Evolutionary conservation across 768 basidiomycete genomes (phyloP), one percentile per base, ranked within the genome.

Genomic region (Tylopilus sp.): DNA sequence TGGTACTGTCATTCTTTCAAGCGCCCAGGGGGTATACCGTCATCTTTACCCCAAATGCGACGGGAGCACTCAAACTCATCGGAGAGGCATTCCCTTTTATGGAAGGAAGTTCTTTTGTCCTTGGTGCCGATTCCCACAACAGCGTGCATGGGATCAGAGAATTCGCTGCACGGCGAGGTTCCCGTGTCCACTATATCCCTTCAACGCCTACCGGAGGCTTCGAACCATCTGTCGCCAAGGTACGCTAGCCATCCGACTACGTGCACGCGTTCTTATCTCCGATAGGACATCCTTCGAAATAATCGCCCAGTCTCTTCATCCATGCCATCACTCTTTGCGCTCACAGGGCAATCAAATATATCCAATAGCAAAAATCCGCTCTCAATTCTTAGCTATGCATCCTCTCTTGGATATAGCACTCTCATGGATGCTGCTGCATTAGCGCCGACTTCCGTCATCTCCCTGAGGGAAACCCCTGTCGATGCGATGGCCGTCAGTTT

Each of bases 401-500:
- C 80, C 11, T 79, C 80, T 10, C 74, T 85, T 9, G 89, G 89
- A 25, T 92, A 87, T 68, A 74, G 79, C 60, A 88, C 85, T 1
- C 70, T 93, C n/a, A 72, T 92, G 31, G 90, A 93, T 63, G 89
- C 86, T 16, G 90, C 91, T 7, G 90, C 90, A 3, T 74, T 92
- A 34, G 89, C 84, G 3, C 83, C 90, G 11, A 85, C 87, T 2
- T 82, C 88, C 9, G 63, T 74, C 17, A 78, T 92, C 50, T 86
- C 86, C 13, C 73, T 93, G 14, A 68, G 78, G 1, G 79, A 85
- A 47, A 77, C 76, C 28, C 81, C 84, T 5, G 85, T 90, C 12
- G 91, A 93, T 67, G 90, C 89, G 1, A 83, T 91, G 79, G 89
- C 84, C 0, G 64, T 93, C 48, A 89, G 86, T 40, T 91, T 92